Conservation (phyloP, 2,329 filamentous ascomycete genomes). For the Xylaria sp. region DNA sequence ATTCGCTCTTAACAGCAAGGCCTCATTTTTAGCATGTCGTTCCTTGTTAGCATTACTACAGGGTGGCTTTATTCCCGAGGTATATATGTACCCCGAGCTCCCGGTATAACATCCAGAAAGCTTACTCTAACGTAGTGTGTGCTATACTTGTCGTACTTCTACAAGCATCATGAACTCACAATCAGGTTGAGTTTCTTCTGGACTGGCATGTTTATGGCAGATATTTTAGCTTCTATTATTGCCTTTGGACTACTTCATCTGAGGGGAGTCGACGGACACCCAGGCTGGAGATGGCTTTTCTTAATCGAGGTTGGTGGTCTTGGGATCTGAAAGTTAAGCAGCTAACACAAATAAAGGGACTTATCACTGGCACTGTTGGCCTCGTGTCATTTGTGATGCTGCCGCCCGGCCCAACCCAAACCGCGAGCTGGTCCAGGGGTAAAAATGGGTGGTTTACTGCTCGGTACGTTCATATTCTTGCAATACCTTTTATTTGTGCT, state of each 20-base stretch:
- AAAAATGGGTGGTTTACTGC: constrained; percentile 66
- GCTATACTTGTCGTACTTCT: constrained; percentile 49
- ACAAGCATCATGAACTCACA: constrained; percentile 51
- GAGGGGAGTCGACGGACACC: constrained; percentile 49
- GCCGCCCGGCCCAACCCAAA: constrained; percentile 58
- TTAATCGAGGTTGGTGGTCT: constrained; percentile 56
- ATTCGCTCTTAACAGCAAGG: constrained; percentile 40
- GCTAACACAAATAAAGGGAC: constrained; percentile 35
- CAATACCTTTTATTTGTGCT: neutral
- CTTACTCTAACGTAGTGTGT: constrained; percentile 40
- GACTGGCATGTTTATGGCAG: constrained; percentile 49
- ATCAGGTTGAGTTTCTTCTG: constrained; percentile 53
- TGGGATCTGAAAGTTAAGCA: neutral
- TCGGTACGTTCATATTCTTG: constrained; percentile 42
- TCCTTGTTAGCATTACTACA: constrained; percentile 45
- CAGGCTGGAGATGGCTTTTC: constrained; percentile 60
- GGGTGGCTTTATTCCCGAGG: constrained; percentile 49
- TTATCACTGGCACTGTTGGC: constrained; percentile 53
- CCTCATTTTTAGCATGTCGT: constrained; percentile 43
- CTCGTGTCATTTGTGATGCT: constrained; percentile 62
- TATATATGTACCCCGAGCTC: constrained; percentile 21
- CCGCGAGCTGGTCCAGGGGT: constrained; percentile 58
- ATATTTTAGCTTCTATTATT: constrained; percentile 49
- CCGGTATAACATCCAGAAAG: too few species aligned
- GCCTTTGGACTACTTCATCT: constrained; percentile 52